phyloP scores from a whole-genome alignment of 768 basidiomycete genomes.

The Auricularia sp. region DNA sequence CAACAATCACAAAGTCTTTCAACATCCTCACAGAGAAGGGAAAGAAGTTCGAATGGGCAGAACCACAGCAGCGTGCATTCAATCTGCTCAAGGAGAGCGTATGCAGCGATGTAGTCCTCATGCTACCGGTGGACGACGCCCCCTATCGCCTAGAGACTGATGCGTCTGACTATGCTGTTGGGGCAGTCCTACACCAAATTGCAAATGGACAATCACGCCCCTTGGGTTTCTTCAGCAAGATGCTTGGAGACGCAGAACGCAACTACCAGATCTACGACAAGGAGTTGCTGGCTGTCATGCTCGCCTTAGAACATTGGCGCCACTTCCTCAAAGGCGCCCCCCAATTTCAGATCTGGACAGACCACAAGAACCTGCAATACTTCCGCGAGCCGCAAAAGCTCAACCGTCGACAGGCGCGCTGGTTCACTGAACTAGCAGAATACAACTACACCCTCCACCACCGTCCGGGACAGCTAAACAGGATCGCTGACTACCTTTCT shows the following conservation, averaged over 20 bases:
- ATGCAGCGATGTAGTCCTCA: background rate
- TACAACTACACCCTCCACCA: slow-evolving; percentile 9
- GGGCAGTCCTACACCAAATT: slow-evolving; percentile 10
- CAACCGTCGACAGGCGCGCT: no score
- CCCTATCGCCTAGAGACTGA: slow-evolving; percentile 1
- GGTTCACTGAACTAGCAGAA: slow-evolving; percentile 4
- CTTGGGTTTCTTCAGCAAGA: no score
- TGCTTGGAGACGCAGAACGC: slow-evolving; percentile 1
- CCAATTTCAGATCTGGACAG: slow-evolving; percentile 4
- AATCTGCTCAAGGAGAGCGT: slow-evolving; percentile 3
- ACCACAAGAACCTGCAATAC: slow-evolving; percentile 11
- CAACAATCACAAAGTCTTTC: slow-evolving; percentile 19
- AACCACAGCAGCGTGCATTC: background rate
- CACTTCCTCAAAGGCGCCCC: background rate
- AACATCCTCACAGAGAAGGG: slow-evolving; percentile 13
- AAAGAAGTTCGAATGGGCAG: background rate
- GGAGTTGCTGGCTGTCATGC: no score
- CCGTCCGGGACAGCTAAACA: slow-evolving; percentile 7
- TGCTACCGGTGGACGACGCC: background rate
- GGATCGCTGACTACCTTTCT: slow-evolving; percentile 1
- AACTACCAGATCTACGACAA: no score
- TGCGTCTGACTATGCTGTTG: slow-evolving; percentile 13
- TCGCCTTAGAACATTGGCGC: no score
- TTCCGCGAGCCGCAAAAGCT: no score
- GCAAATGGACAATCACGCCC: background rate